These are phyloP conservation scores for Cutaneotrichosporon spelunceum DNA, from an alignment of 1,284 basidiomycete species.

Conservation along the genomic window DNA sequence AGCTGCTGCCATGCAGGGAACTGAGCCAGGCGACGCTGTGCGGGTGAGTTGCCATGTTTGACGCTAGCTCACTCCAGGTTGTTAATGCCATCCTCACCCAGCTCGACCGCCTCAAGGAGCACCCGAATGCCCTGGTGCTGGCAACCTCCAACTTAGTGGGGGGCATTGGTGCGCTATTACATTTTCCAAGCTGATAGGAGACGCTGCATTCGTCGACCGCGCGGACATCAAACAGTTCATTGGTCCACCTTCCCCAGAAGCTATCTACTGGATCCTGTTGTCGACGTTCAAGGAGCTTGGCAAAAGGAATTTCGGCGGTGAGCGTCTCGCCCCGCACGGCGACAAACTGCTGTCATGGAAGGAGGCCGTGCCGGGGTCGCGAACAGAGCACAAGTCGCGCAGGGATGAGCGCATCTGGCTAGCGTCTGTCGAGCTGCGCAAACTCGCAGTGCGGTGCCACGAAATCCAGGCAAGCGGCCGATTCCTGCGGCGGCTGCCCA, in stretches of 20 bases:
- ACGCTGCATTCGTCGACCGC: constrained; percentile 91
- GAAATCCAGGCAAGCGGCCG: constrained; percentile 11
- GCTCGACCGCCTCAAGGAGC: constrained; percentile 88
- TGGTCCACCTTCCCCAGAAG: constrained; percentile 81
- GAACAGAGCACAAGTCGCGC: background rate
- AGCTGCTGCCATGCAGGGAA: constrained; percentile 87
- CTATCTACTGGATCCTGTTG: constrained; percentile 89
- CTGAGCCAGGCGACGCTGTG: constrained; percentile 92
- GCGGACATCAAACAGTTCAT: constrained; percentile 96
- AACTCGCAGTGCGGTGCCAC: constrained; percentile 9
- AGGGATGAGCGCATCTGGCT: constrained; percentile 13
- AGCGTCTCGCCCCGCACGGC: constrained; percentile 62
- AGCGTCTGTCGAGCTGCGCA: constrained; percentile 12
- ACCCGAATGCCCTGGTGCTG: constrained; percentile 92
- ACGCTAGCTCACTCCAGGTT: constrained; percentile 7
- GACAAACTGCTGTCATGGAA: constrained; percentile 53
- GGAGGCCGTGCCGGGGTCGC: background rate
- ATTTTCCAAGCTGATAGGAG: constrained; percentile 52
- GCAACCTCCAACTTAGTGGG: constrained; percentile 93
- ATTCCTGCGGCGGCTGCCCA: constrained; percentile 74
- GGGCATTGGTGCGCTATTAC: constrained; percentile 70
- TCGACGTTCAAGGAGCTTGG: constrained; percentile 79
- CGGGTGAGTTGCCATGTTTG: constrained; percentile 58
- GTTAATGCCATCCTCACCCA: constrained; percentile 97
- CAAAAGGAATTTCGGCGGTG: constrained; percentile 46